Base-by-base conservation (phyloP, 352 stramenopile genomes). In the Phytophthora capsici region DNA sequence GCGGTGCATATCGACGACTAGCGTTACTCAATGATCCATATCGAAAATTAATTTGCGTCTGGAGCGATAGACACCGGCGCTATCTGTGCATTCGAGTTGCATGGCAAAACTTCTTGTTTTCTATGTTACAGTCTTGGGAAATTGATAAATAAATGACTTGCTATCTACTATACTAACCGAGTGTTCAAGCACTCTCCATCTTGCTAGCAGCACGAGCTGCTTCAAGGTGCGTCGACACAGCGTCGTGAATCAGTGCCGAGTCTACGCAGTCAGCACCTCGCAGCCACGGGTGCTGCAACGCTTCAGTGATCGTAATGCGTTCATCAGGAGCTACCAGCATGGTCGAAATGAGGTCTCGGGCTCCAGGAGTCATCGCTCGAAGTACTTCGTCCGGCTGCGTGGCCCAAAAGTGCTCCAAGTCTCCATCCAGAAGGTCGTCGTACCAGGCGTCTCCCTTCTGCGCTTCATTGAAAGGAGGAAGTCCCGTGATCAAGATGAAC, bases 401-500 rank as follows among this genome's bases (percentile, higher is more conserved):
- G 3, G 52, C 48, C 84, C 82, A 93, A 48, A 93, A 93, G 20
- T 71, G 56, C 26, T 80, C 50, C 61, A 90, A 73, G 55, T 83
- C 76, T 12, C 73, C 69, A 23, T 57, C 54, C 44, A 88, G 50
- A 23, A 93, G 66, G 51, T 69, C 78, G 61, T 88, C 74, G 71
- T 88, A 96, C 86, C 83, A 94, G 63, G 70, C 90, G 52, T 97
- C 89, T 38, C 78, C 88, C 20, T 67, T 67, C 14, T 77, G 59
- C 13, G 88, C 88, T 25, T 84, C 66, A 49, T 96, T 86, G 62
- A 97, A 97, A 23, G 92, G 92, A 23, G 91, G 90, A 59, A 95
- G 84, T 36, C 90, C 88, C 47, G 90, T 95, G 25, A 97, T 66
- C 57, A 98, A 77, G 66, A 97, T 96, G 70, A 97, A 98, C 8